phyloP scores from a whole-genome alignment of 2,329 filamentous ascomycete species.

The Xenoacremonium recifei region DNA sequence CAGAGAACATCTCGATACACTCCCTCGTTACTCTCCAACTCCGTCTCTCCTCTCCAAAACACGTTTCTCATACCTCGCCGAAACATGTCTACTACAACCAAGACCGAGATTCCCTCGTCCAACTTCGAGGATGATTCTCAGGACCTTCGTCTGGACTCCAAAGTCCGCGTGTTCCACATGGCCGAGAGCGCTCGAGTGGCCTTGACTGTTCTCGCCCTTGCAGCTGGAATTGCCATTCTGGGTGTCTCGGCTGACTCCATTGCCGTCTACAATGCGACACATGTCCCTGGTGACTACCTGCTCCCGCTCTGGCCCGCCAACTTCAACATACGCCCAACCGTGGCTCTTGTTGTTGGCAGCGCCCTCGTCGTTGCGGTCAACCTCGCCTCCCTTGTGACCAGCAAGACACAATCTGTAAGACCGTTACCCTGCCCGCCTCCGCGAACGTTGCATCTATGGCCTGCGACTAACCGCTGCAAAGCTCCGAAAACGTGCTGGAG shows the following conservation, averaged over 20 bases:
- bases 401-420: constrained; percentile 52
- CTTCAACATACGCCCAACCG: constrained; percentile 56
- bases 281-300: constrained; percentile 44
- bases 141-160: constrained; percentile 33
- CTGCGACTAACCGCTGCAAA: constrained; percentile 16
- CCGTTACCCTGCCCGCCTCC: too few species aligned
- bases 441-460: not conserved
- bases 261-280: constrained; percentile 54
- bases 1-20: constrained; percentile 14
- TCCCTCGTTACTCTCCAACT: constrained; percentile 8
- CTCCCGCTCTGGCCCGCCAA: constrained; percentile 58
- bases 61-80: constrained; percentile 8
- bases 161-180: constrained; percentile 36
- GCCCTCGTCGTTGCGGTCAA: constrained; percentile 49
- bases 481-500: constrained; percentile 17
- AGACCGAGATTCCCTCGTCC: constrained; percentile 44
- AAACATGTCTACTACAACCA: constrained; percentile 30
- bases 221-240: constrained; percentile 50
- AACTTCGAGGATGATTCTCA: constrained; percentile 49
- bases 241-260: constrained; percentile 55
- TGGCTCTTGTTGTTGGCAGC: constrained; percentile 53
- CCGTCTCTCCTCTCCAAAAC: constrained; percentile 5
- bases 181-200: constrained; percentile 46
- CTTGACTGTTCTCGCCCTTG: constrained; percentile 49
- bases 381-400: constrained; percentile 44